These are phyloP conservation scores for Dothidotthia symphoricarpi DNA, from an alignment of 2,329 filamentous ascomycete genomes.

Conservation along the genomic window DNA sequence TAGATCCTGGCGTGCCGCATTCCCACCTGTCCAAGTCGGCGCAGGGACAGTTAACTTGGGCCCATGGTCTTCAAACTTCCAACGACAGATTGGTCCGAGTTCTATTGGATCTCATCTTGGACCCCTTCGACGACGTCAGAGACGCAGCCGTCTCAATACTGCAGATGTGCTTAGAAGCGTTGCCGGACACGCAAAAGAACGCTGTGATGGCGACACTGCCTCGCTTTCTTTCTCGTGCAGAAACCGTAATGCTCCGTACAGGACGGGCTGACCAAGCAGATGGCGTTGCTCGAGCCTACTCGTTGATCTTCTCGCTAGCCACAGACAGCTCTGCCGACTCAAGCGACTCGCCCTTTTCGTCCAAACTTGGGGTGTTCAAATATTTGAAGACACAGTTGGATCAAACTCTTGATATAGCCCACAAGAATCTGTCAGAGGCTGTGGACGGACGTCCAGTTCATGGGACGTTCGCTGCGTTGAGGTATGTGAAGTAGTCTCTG, in stretches of 20 bases:
- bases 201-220: constrained; percentile 15
- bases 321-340: constrained; percentile 2
- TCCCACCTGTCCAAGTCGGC: constrained; percentile 49
- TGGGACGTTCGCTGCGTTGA: constrained; percentile 42
- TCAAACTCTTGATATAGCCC: constrained; percentile 61
- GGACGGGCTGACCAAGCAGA: constrained; percentile 90
- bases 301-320: constrained; percentile 63
- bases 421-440: constrained; percentile 64
- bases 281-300: constrained; percentile 75
- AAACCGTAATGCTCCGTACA: constrained; percentile 63
- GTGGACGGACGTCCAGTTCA: constrained; percentile 50
- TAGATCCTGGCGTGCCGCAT: constrained; percentile 53
- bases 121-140: constrained; percentile 91
- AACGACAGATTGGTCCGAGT: constrained; percentile 53
- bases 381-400: constrained; percentile 63
- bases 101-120: constrained; percentile 75
- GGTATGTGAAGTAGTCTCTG: constrained; percentile 13
- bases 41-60: constrained; percentile 51
- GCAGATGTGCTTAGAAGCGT: constrained; percentile 28
- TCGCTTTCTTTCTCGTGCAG: constrained; percentile 41
- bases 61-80: constrained; percentile 49
- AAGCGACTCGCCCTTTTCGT: constrained; percentile 13
- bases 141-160: constrained; percentile 52
- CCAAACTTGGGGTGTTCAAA: constrained; percentile 54
- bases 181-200: constrained; percentile 13